These are phyloP conservation scores for Wallacemonas sp. DNA, from an alignment of 208 protist species.

Conservation along the genomic window DNA sequence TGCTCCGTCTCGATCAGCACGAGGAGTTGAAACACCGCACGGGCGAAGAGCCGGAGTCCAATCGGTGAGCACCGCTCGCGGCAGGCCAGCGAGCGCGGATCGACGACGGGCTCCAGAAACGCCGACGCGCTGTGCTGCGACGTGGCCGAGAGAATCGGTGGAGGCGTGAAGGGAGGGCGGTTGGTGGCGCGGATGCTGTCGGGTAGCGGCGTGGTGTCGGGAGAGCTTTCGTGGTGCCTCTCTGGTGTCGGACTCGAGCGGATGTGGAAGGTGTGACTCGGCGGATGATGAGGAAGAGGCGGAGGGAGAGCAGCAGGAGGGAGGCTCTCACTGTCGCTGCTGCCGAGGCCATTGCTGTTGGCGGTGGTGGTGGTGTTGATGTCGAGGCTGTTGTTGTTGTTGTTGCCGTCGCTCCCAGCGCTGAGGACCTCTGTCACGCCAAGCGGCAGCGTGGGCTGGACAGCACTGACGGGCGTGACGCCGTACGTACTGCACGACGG, in stretches of 20 bases:
- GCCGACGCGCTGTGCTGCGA: background rate
- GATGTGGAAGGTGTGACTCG: no score
- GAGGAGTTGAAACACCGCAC: constrained; percentile 11
- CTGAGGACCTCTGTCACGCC: background rate
- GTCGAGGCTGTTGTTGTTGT: no score
- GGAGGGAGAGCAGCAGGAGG: no score
- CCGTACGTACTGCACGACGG: background rate
- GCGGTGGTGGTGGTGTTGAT: no score
- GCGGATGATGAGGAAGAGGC: no score
- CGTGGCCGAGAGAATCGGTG: background rate
- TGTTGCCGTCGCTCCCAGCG: no score
- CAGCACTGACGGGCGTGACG: background rate
- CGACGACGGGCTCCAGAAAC: background rate
- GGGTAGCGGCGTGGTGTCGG: background rate
- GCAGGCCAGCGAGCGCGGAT: background rate
- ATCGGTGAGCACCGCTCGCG: constrained; percentile 5
- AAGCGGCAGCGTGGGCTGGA: background rate
- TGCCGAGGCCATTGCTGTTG: no score
- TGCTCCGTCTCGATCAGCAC: constrained; percentile 15
- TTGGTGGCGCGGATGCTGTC: background rate
- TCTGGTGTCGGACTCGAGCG: background rate
- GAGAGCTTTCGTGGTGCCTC: background rate
- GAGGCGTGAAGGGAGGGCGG: background rate
- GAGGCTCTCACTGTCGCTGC: no score
- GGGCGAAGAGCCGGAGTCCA: constrained; percentile 19